phyloP scores from a whole-genome alignment of 139 green algal genomes.

The Ettlia oleoabundans region DNA sequence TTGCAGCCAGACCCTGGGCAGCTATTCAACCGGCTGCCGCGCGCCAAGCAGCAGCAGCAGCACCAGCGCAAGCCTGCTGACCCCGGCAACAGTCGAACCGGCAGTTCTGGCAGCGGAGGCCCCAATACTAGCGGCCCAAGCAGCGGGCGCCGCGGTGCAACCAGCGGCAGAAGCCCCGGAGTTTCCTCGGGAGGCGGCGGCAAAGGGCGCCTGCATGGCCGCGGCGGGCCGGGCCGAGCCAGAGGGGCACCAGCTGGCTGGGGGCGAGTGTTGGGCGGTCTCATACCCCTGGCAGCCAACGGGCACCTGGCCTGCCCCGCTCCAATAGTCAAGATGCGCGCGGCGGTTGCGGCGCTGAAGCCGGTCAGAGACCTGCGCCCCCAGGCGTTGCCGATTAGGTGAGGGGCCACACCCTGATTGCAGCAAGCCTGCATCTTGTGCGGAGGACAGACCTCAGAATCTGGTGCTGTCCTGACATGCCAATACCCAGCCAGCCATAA shows the following conservation, averaged over 20 bases:
- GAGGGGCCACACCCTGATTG: no score
- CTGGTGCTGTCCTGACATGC: no score
- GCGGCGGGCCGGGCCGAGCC: background rate
- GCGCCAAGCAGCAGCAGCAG: conserved; percentile 16
- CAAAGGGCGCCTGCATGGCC: conserved; percentile 22
- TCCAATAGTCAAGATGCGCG: conserved; percentile 76
- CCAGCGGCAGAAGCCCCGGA: background rate
- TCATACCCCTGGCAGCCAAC: conserved; percentile 58
- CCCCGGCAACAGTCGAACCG: background rate
- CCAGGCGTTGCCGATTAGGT: conserved; percentile 44
- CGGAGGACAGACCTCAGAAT: no score
- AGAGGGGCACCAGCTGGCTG: conserved; percentile 19
- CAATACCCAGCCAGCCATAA: no score
- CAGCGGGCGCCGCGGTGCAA: background rate
- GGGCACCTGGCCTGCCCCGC: conserved; percentile 75
- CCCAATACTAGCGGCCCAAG: background rate
- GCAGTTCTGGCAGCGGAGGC: background rate
- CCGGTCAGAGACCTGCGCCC: conserved; percentile 78
- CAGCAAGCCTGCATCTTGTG: no score
- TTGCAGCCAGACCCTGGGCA: conserved; percentile 34
- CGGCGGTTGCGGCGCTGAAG: conserved; percentile 66
- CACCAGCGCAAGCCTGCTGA: conserved; percentile 26
- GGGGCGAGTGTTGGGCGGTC: conserved; percentile 35
- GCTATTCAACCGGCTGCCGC: conserved; percentile 14
- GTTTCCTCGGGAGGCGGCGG: background rate